These are phyloP conservation scores for Xylaria nigripes DNA, from an alignment of 495 filamentous ascomycete genomes.

Conservation along the genomic window DNA sequence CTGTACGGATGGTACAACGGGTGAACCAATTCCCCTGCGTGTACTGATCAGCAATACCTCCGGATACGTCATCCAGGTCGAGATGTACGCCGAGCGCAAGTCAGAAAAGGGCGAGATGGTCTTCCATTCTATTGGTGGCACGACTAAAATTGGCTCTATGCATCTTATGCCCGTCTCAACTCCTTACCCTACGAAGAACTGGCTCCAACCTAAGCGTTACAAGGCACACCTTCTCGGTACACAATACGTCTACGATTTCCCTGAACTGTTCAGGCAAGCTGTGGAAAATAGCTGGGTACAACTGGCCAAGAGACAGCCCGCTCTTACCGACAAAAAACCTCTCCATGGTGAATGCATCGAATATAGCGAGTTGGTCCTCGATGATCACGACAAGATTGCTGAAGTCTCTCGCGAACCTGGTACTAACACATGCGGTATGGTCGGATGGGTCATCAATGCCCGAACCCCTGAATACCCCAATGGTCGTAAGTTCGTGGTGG, in stretches of 20 bases:
- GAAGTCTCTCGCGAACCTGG: slow-evolving; percentile 92
- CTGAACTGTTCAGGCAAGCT: slow-evolving; percentile 95
- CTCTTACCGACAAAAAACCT: slow-evolving; percentile 72
- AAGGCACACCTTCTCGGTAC: slow-evolving; percentile 99
- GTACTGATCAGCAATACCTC: slow-evolving; percentile 98
- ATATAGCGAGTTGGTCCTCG: slow-evolving; percentile 85
- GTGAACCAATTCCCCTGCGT: slow-evolving; percentile 83
- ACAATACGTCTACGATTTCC: slow-evolving; percentile 99
- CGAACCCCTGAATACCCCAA: slow-evolving; percentile 95
- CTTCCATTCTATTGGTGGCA: slow-evolving; percentile 95
- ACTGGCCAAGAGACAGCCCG: slow-evolving; percentile 58
- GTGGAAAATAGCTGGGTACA: slow-evolving; percentile 91
- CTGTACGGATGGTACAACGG: slow-evolving; percentile 81
- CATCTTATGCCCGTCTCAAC: slow-evolving; percentile 84
- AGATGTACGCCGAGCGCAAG: slow-evolving; percentile 95
- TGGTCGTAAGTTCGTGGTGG: slow-evolving; percentile 85
- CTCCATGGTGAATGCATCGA: slow-evolving; percentile 86
- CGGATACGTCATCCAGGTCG: slow-evolving; percentile 96
- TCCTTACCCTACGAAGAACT: slow-evolving; percentile 96
- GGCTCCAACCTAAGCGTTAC: slow-evolving; percentile 97
- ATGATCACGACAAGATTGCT: slow-evolving; percentile 83
- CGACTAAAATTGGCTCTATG: slow-evolving; percentile 90
- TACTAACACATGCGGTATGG: slow-evolving; percentile 94
- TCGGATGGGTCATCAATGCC: slow-evolving; percentile 95
- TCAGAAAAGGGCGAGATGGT: slow-evolving; percentile 95